Base-by-base conservation (phyloP, 2,329 filamentous ascomycete species). In the Penicillium concentricum region DNA sequence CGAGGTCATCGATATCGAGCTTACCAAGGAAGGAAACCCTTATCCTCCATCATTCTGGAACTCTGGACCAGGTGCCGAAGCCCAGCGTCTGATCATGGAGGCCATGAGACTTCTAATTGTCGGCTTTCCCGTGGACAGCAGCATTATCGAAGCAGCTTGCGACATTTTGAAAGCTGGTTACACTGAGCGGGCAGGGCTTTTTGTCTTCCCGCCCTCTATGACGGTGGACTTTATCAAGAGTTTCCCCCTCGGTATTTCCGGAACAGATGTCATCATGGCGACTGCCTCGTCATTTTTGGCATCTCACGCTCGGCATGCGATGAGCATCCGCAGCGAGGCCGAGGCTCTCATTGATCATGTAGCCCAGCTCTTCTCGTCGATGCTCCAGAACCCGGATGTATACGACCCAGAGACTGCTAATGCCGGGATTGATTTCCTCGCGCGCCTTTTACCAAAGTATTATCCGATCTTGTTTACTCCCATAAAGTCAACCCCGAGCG, bases 111-210 rank as follows among this genome's bases (percentile, higher is more conserved):
- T 74, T 24, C 65, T 78, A n/a, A 67, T 76, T 46, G 69, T 69
- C 30, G 69, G 72, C 24, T 77, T 78, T 37, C 71, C 72, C 8
- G 62, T 71, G 32, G 76, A 78, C 50, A 69, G 68, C 45, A 67
- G 69, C n/a, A 74, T 79, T 10, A 73, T 79, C 20, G 76, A 78
- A 64, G 74, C 76, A 7, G 72, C 75, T 8, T 79, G 77, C 60
- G 76, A 79, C 48, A 74, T 80, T 20, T 62, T 80, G 37, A 78
- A 74, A 59, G 76, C 77, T 12, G 77, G 77, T 4, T 79, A 75
- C 56, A 78, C 77, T 4, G 78, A 80, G 56, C 67, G 64, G 22
- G 73, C 71, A 0, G 76, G 76, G 0, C 74, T 74, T 12, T 79
- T 75, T 55, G 76, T 79, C 20, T 76, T 79, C 53, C 69, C 74